These are phyloP conservation scores for Funneliformis geosporum DNA, from an alignment of 192 early-diverging fungal species.

Conservation along the genomic window DNA sequence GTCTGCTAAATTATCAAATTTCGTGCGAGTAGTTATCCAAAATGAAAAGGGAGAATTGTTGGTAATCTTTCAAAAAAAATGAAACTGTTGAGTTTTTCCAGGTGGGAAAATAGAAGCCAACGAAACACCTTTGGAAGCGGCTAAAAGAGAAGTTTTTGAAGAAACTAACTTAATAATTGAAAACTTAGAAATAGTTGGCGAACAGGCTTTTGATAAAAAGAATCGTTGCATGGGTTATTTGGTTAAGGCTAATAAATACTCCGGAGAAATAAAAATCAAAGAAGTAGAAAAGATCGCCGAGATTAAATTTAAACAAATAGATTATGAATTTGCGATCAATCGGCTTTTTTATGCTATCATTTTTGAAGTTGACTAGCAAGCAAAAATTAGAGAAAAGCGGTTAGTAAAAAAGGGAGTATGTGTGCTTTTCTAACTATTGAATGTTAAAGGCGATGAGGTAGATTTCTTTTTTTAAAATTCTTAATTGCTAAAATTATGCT, in stretches of 20 bases:
- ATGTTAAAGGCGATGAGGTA: too few relatives aligned
- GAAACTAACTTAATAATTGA: slow-evolving; percentile 23
- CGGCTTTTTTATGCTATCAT: too few relatives aligned
- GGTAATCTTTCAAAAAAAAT: background rate
- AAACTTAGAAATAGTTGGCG: background rate
- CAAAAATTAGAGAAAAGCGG: too few relatives aligned
- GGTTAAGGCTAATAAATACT: background rate
- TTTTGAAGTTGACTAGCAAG: too few relatives aligned
- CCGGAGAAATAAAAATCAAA: background rate
- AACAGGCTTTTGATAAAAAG: background rate
- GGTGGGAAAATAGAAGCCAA: slow-evolving; percentile 2
- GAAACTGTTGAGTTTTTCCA: background rate
- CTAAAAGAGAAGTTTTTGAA: slow-evolving; percentile 18
- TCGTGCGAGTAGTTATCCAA: slow-evolving; percentile 29
- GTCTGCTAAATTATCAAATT: too few relatives aligned
- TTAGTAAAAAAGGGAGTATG: too few relatives aligned
- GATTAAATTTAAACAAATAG: too few relatives aligned
- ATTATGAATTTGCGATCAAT: too few relatives aligned
- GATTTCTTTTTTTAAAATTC: too few relatives aligned
- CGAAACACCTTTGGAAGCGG: slow-evolving; percentile 1
- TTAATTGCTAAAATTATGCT: too few relatives aligned
- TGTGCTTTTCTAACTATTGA: too few relatives aligned
- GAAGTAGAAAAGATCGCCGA: background rate
- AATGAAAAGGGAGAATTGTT: background rate
- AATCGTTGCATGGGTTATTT: background rate